A percentile compares a stretch with the other conserved stretches of the same genome.
These are phyloP conservation scores for Trametes versicolor DNA, from an alignment of 1,284 basidiomycete genomes.

Conservation along the genomic window DNA sequence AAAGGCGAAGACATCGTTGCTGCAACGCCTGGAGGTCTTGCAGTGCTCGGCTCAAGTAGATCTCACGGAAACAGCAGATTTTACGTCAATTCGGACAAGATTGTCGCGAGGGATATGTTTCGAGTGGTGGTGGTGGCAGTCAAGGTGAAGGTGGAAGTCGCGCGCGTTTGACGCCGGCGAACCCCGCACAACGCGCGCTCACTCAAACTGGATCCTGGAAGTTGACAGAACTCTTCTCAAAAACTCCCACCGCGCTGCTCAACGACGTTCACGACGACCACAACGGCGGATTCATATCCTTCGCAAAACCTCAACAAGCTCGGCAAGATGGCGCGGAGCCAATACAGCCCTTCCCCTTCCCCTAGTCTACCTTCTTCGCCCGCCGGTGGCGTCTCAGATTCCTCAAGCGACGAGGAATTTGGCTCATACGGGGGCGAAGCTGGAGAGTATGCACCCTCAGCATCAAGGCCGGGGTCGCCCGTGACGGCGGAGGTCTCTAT, in stretches of 20 bases:
- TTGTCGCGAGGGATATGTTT: not conserved
- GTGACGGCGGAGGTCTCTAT: constrained; percentile 32
- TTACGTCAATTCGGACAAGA: not conserved
- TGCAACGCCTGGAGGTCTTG: not conserved
- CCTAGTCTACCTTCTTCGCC: constrained; percentile 43
- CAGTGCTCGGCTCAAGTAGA: not conserved
- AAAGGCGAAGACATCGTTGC: constrained; percentile 42
- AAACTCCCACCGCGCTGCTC: not conserved
- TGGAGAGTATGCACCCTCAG: constrained; percentile 29
- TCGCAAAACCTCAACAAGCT: not conserved
- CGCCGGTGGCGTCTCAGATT: constrained; percentile 40
- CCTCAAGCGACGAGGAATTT: constrained; percentile 40
- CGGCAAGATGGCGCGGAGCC: constrained; percentile 44
- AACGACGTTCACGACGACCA: not conserved
- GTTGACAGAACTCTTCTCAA: not conserved
- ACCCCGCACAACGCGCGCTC: not conserved
- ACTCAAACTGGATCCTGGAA: not conserved
- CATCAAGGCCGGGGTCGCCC: constrained; percentile 44
- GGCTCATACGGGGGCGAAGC: constrained; percentile 26
- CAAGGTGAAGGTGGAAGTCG: constrained; percentile 4
- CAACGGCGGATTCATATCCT: not conserved
- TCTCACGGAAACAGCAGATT: not conserved
- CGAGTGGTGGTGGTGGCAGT: not conserved
- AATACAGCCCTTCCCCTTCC: constrained; percentile 47
- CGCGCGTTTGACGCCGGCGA: not conserved